These are phyloP conservation scores for Corylus heterophylla DNA, from an alignment of 306 rosid genomes.

Conservation along the genomic window DNA sequence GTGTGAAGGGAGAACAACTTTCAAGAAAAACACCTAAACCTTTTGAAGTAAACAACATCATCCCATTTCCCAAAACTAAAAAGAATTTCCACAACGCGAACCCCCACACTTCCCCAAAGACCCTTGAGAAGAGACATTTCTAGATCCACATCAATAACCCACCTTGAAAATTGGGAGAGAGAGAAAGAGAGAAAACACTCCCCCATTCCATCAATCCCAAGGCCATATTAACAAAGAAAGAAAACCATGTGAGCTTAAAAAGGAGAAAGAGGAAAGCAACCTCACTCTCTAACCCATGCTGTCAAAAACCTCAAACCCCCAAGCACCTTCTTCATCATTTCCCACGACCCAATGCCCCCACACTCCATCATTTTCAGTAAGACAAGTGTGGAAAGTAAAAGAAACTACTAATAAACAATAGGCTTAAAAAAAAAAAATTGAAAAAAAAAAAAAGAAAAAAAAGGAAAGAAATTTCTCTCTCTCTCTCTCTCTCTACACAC, in stretches of 20 bases:
- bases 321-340: slow-evolving; percentile 35
- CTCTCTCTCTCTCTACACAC: slow-evolving; percentile 20
- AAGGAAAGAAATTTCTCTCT: slow-evolving; percentile 7
- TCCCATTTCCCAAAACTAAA: slow-evolving; percentile 41
- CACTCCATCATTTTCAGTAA: slow-evolving; percentile 54
- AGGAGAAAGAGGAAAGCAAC: neutral
- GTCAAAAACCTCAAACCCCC: slow-evolving; percentile 4
- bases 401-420: slow-evolving; percentile 15
- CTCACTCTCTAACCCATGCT: neutral
- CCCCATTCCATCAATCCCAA: slow-evolving; percentile 42
- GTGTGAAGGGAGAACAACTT: slow-evolving; percentile 17
- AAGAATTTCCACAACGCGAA: slow-evolving; percentile 37
- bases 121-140: slow-evolving; percentile 49
- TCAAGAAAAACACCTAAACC: slow-evolving; percentile 43
- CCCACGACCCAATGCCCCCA: slow-evolving; percentile 47
- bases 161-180: slow-evolving; percentile 48
- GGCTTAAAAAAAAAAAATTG: neutral
- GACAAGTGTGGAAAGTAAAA: slow-evolving; percentile 40
- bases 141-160: slow-evolving; percentile 45
- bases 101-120: slow-evolving; percentile 40
- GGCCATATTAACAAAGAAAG: slow-evolving; percentile 4
- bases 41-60: slow-evolving; percentile 37
- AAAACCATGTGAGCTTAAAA: slow-evolving; percentile 11
- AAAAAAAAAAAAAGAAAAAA: neutral
- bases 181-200: neutral